phyloP scores from a whole-genome alignment of 2,329 filamentous ascomycete species.

The Fusarium sp. region DNA sequence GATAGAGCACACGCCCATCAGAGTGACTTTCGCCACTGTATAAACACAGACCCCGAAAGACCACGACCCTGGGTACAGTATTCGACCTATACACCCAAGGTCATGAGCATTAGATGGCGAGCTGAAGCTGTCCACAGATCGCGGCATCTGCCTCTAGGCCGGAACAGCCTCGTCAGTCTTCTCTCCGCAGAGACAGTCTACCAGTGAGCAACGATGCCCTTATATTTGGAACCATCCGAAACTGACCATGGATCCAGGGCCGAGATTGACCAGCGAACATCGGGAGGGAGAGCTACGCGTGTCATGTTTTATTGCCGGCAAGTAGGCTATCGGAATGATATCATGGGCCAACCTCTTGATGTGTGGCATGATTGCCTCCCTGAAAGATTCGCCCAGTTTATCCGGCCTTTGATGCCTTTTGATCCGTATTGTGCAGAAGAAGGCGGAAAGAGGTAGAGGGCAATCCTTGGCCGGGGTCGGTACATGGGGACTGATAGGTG shows the following conservation, averaged over 20 bases:
- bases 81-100: not conserved
- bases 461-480: not conserved
- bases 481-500: not conserved
- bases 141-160: not conserved
- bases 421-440: not conserved
- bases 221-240: not conserved
- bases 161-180: not conserved
- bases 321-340: conserved; percentile 5
- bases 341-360: not conserved
- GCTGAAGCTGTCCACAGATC: not conserved
- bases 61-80: not conserved
- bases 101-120: not conserved
- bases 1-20: not conserved
- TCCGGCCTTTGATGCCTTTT: conserved; percentile 3
- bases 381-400: conserved; percentile 8
- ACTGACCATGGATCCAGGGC: not conserved
- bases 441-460: not conserved
- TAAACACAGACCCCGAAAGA: not conserved
- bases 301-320: not conserved
- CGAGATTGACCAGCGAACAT: conserved; percentile 2
- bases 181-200: conserved; percentile 1
- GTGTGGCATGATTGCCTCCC: conserved; percentile 5
- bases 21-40: not conserved
- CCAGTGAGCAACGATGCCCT: not conserved
- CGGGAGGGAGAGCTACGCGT: not conserved